Percentiles rank a stretch among this genome's conserved stretches.
phyloP scores from a whole-genome alignment of 169 alveolate genomes.

The Cryptosporidium sp. region DNA sequence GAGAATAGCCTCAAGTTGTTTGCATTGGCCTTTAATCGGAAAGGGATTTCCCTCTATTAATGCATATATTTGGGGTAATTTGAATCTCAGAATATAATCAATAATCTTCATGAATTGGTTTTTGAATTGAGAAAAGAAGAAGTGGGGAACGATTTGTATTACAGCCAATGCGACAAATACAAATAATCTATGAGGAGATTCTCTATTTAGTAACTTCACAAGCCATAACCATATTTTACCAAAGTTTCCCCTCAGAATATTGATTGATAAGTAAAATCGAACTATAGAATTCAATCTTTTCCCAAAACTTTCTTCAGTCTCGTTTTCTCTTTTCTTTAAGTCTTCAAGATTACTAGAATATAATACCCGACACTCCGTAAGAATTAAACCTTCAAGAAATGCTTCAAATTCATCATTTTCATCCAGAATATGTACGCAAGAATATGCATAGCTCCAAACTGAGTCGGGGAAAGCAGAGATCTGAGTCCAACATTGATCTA shows the following conservation, averaged over 20 bases:
- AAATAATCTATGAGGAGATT: slow-evolving; percentile 23
- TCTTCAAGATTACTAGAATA: slow-evolving; percentile 35
- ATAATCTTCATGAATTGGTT: slow-evolving; percentile 42
- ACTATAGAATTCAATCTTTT: slow-evolving; percentile 48
- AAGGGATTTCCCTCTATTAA: slow-evolving; percentile 20
- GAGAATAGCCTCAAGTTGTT: slow-evolving; percentile 35
- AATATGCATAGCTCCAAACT: slow-evolving; percentile 70
- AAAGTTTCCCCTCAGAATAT: slow-evolving; percentile 45
- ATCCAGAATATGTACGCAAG: slow-evolving; percentile 41
- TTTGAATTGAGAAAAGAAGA: slow-evolving; percentile 26
- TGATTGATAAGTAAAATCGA: slow-evolving; percentile 42
- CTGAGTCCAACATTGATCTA: slow-evolving; percentile 60
- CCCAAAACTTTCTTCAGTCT: slow-evolving; percentile 36
- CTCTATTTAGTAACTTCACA: slow-evolving; percentile 38
- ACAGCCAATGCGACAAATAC: slow-evolving; percentile 16
- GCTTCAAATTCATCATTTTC: slow-evolving; percentile 9
- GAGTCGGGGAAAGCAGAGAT: slow-evolving; percentile 72
- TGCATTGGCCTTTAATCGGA: slow-evolving; percentile 63
- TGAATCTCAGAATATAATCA: slow-evolving; percentile 48
- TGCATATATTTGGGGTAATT: slow-evolving; percentile 21
- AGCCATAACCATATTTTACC: slow-evolving; percentile 64
- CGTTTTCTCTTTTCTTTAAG: background rate
- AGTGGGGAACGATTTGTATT: slow-evolving; percentile 32
- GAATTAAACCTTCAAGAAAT: slow-evolving; percentile 37
- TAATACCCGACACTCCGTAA: slow-evolving; percentile 19